phyloP scores from a whole-genome alignment of 1,284 basidiomycete species.

The Naganishia liquefaciens region DNA sequence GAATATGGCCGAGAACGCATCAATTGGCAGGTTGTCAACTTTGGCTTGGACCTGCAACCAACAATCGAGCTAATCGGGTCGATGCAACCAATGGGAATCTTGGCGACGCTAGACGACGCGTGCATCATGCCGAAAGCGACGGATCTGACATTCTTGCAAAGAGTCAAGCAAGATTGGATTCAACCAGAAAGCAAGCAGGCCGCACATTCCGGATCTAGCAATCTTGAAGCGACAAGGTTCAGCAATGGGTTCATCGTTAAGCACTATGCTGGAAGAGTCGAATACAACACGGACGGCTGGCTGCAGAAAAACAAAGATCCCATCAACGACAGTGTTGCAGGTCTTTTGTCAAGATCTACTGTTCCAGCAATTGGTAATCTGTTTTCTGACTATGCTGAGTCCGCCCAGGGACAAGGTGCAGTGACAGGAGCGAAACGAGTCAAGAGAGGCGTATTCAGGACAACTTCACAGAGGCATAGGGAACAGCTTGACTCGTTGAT shows the following conservation, averaged over 20 bases:
- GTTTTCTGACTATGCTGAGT: conserved; percentile 78
- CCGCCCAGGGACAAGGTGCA: conserved; percentile 47
- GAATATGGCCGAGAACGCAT: conserved; percentile 97
- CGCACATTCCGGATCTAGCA: conserved; percentile 69
- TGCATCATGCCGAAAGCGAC: conserved; percentile 99
- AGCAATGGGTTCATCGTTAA: conserved; percentile 93
- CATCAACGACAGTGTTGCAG: conserved; percentile 91
- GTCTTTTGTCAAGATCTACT: conserved; percentile 79
- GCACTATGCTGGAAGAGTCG: conserved; percentile 96
- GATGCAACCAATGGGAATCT: conserved; percentile 73
- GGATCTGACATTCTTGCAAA: conserved; percentile 92
- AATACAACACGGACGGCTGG: conserved; percentile 96
- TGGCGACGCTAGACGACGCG: conserved; percentile 94
- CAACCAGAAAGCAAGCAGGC: not conserved
- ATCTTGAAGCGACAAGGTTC: conserved; percentile 85
- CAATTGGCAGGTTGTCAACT: conserved; percentile 98
- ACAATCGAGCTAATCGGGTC: conserved; percentile 97
- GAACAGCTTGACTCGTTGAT: conserved; percentile 93
- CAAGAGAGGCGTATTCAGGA: conserved; percentile 96
- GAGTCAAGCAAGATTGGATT: conserved; percentile 59
- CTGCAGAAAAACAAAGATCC: conserved; percentile 99
- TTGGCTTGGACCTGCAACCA: conserved; percentile 94
- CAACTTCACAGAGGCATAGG: conserved; percentile 92
- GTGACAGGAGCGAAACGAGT: conserved; percentile 67
- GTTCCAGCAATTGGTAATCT: conserved; percentile 79